Evolutionary conservation across 2,329 filamentous ascomycete species (phyloP), one percentile per base, ranked within the genome.

Genomic region (Phoma herbarum): DNA sequence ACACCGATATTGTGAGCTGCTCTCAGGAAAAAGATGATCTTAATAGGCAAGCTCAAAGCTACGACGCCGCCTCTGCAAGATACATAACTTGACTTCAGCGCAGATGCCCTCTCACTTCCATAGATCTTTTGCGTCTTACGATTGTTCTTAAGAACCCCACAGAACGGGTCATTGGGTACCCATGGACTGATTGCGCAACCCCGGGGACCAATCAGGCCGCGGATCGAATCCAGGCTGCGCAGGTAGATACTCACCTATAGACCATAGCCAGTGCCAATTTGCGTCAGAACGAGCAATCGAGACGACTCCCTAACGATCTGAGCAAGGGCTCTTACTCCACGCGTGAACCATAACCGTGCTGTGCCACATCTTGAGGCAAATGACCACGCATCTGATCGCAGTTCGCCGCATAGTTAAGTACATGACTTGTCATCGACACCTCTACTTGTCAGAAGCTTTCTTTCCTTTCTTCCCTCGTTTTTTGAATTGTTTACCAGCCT

Each of bases 331-430:
- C 6, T 20, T 25, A n/a, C n/a, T 25, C 16, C 26, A 20, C 28
- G 37, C 28, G 39, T 49, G 29, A 55, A 44, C n/a, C 9, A 37
- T 20, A 14, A n/a, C 25, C 33, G 18, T 49, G 44, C 55, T 53
- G 55, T 47, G 55, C 55, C 55, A 22, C 49, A 49, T 37, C 9
- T n/a, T 14, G 29, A 39, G n/a, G 22, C 37, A 29, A 39, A 45
- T 50, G 52, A 29, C 20, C 39, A 39, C 29, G 20, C 3, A 31
- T 26, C 31, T 37, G 20, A n/a, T 44, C 45, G 18, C 10, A 28
- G n/a, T 5, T 10, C n/a, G 11, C 3, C 29, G 22, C 37, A 42
- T 5, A 45, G 41, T 51, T 57, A 57, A 51, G 47, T 46, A 57
- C 31, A 46, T 28, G 31, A 42, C 31, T 46, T 46, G 20, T 23